phyloP scores from a whole-genome alignment of 495 filamentous ascomycete genomes.

The Astrothelium subdiscretum region DNA sequence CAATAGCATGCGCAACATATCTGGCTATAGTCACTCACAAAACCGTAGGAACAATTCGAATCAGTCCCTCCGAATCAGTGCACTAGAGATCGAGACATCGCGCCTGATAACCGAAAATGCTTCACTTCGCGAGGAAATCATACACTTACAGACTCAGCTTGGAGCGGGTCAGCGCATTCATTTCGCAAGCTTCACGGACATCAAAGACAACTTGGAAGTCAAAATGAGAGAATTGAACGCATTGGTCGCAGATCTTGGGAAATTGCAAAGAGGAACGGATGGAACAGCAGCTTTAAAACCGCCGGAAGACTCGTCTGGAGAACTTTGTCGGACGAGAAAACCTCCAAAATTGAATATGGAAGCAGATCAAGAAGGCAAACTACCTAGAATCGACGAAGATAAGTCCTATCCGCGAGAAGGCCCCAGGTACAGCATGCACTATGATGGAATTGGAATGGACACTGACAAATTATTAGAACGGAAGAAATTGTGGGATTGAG shows the following conservation, averaged over 20 bases:
- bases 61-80: conserved; percentile 81
- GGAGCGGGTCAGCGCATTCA: conserved; percentile 17
- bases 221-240: conserved; percentile 49
- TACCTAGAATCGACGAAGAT: conserved; percentile 77
- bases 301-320: not conserved
- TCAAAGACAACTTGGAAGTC: conserved; percentile 35
- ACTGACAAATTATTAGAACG: not conserved
- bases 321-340: not conserved
- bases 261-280: conserved; percentile 11
- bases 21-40: not conserved
- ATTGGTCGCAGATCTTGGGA: conserved; percentile 39
- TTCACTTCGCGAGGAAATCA: conserved; percentile 62
- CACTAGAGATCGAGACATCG: conserved; percentile 72
- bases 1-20: conserved; percentile 1
- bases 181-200: conserved; percentile 6
- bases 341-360: not conserved
- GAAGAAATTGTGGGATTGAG: conserved; percentile 13
- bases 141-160: conserved; percentile 58
- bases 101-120: conserved; percentile 81
- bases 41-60: conserved; percentile 61
- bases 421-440: conserved; percentile 44
- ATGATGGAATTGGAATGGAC: not conserved
- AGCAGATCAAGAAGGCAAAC: conserved; percentile 40
- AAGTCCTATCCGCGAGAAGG: conserved; percentile 64
- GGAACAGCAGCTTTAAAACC: not conserved